Conservation (phyloP, 345 rosid genomes). For the Dovyalis caffra region DNA sequence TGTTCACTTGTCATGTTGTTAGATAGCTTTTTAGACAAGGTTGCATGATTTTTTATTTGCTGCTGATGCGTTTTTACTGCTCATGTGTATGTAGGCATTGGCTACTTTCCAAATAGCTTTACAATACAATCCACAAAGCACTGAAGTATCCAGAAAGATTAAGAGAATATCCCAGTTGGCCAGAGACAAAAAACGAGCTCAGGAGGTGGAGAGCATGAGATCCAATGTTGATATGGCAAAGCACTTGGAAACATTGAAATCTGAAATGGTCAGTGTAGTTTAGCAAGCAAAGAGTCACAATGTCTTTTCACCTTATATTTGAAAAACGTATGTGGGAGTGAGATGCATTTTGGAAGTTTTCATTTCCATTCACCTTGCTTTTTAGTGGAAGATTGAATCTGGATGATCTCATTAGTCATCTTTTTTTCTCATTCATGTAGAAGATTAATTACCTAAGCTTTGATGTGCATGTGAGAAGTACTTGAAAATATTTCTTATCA, state of each 20-base stretch:
- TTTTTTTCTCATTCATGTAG: neutral
- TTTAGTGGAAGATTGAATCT: neutral
- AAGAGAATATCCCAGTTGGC: conserved; percentile 68
- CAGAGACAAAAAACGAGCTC: conserved; percentile 75
- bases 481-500: too few relatives aligned
- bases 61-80: conserved; percentile 4
- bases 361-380: neutral
- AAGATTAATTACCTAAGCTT: neutral
- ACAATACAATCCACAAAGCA: conserved; percentile 72
- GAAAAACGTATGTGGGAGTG: neutral
- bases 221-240: conserved; percentile 73
- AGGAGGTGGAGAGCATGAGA: conserved; percentile 80
- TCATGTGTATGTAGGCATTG: conserved; percentile 50
- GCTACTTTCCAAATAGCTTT: conserved; percentile 73
- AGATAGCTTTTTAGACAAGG: neutral
- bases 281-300: neutral
- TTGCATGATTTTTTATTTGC: neutral
- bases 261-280: conserved; percentile 58
- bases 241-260: conserved; percentile 60
- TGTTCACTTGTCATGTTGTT: conserved; percentile 6
- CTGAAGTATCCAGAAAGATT: conserved; percentile 84
- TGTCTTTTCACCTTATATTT: neutral
- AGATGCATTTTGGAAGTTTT: neutral
- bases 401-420: neutral
- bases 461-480: neutral